Percentiles rank a stretch among this genome's conserved stretches.
Conservation (phyloP, 192 early-diverging fungal genomes). For the Umbelopsis ramanniana region DNA sequence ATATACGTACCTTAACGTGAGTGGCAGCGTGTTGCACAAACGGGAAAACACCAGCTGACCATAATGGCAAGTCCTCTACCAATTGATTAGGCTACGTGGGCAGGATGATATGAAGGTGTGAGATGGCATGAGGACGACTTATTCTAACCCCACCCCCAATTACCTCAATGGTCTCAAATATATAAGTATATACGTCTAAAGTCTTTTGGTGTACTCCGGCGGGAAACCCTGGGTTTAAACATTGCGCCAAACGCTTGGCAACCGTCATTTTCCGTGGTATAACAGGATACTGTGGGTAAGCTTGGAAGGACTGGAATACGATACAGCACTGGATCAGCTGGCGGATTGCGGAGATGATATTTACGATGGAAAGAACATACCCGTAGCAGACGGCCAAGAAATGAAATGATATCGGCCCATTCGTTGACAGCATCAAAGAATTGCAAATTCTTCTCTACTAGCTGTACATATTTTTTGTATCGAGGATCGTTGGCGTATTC, state of each 20-base stretch:
- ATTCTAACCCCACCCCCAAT: slow-evolving; percentile 27
- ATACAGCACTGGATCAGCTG: neutral
- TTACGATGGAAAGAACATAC: slow-evolving; percentile 38
- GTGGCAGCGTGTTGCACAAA: slow-evolving; percentile 86
- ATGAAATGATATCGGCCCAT: slow-evolving; percentile 95
- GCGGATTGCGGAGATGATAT: neutral
- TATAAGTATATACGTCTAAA: slow-evolving; percentile 81
- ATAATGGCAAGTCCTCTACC: slow-evolving; percentile 80
- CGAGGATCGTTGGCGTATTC: slow-evolving; percentile 66
- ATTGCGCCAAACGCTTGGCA: slow-evolving; percentile 92
- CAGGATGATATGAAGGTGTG: neutral
- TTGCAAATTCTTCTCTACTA: slow-evolving; percentile 84
- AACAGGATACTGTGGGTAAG: slow-evolving; percentile 70
- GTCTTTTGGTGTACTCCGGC: slow-evolving; percentile 96
- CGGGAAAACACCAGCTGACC: slow-evolving; percentile 89
- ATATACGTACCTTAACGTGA: slow-evolving; percentile 68
- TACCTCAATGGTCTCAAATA: slow-evolving; percentile 76
- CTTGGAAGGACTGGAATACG: slow-evolving; percentile 69
- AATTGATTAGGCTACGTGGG: slow-evolving; percentile 68
- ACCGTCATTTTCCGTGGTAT: slow-evolving; percentile 87
- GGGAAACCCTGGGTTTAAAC: slow-evolving; percentile 92
- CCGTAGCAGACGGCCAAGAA: slow-evolving; percentile 81
- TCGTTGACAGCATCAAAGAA: slow-evolving; percentile 94
- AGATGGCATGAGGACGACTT: too few species aligned
- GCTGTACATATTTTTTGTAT: slow-evolving; percentile 80